A percentile compares a stretch with the other conserved stretches of the same genome.
phyloP scores from a whole-genome alignment of 192 early-diverging fungal species.

The Coemansia sp. region DNA sequence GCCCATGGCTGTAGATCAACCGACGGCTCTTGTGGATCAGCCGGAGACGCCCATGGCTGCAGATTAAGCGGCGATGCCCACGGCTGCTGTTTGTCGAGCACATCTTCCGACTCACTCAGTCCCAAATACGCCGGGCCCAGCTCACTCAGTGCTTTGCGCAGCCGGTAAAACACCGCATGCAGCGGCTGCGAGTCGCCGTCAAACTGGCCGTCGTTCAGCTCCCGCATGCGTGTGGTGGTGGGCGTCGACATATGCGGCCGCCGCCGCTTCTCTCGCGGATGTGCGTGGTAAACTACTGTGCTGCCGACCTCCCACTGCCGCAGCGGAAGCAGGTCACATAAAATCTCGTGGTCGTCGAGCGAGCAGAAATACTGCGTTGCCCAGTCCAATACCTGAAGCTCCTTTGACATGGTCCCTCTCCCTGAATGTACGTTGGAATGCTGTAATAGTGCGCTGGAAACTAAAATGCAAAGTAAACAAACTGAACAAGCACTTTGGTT shows the following conservation, averaged over 20 bases:
- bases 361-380: constrained; percentile 40
- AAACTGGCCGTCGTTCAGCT: background rate
- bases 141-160: constrained; percentile 9
- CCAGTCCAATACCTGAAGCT: constrained; percentile 33
- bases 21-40: background rate
- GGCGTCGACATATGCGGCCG: background rate
- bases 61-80: constrained; percentile 42
- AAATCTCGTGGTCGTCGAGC: constrained; percentile 29
- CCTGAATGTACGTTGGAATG: no score
- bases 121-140: constrained; percentile 34
- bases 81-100: constrained; percentile 17
- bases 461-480: background rate
- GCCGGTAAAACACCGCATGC: constrained; percentile 20
- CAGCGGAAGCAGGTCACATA: constrained; percentile 25
- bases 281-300: background rate
- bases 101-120: constrained; percentile 18
- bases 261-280: background rate
- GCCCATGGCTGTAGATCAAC: constrained; percentile 8
- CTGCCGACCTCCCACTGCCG: background rate
- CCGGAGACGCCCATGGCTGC: constrained; percentile 7
- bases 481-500: background rate
- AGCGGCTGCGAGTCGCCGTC: constrained; percentile 14
- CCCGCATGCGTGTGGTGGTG: background rate
- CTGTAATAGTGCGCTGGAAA: background rate
- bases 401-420: background rate